These are phyloP conservation scores for Epichloe glyceriae DNA, from an alignment of 2,329 filamentous ascomycete genomes.

Conservation along the genomic window DNA sequence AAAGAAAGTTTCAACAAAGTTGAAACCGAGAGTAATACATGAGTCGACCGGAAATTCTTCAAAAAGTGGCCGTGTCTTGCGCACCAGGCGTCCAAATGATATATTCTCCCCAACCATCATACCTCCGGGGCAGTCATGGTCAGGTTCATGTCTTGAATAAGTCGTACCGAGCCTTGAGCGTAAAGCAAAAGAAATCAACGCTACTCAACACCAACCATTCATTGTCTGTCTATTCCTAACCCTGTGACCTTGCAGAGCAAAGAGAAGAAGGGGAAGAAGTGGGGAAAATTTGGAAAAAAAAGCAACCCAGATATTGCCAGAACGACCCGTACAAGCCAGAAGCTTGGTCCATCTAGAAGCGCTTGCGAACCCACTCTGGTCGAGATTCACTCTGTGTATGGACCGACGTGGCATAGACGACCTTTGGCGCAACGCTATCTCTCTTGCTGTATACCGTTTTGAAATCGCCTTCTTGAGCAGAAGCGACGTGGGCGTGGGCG, in stretches of 20 bases:
- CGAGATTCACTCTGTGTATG: conserved; percentile 2
- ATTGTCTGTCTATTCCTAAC: neutral
- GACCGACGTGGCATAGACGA: neutral
- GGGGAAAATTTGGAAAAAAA: neutral
- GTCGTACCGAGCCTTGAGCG: too few species aligned
- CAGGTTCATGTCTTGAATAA: too few species aligned
- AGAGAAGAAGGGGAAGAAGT: neutral
- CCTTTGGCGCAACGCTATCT: neutral
- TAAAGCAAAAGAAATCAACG: neutral
- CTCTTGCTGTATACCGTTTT: neutral
- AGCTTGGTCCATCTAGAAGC: neutral
- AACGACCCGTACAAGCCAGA: neutral
- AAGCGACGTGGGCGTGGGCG: neutral
- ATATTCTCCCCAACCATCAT: neutral
- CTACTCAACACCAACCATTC: neutral
- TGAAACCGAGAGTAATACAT: too few species aligned
- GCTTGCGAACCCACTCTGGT: conserved; percentile 5
- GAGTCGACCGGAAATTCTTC: neutral
- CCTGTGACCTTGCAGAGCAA: neutral
- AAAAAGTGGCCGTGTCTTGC: neutral
- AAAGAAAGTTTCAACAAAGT: neutral
- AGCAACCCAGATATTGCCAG: neutral
- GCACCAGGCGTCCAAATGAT: neutral
- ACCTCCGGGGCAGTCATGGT: neutral
- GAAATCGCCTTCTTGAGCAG: neutral